Percentiles rank a stretch among this genome's conserved stretches.
Evolutionary conservation across 2,329 filamentous ascomycete species (phyloP).

Genomic region (Fusarium floridanum): DNA sequence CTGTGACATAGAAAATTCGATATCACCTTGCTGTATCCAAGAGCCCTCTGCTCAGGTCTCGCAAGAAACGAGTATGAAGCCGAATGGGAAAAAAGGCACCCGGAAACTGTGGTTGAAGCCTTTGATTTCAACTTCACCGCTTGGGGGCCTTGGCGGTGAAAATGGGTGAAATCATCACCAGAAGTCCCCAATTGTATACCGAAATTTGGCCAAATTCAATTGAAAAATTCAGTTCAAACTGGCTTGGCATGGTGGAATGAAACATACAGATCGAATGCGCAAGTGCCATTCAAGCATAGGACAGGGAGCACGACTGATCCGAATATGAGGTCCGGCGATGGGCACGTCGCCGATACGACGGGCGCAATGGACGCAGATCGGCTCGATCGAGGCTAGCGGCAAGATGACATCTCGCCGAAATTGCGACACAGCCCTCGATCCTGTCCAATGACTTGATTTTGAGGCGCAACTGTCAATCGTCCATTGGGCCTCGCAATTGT

Average conservation of each 20-base stretch:
- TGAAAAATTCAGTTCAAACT: background rate
- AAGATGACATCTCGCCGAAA: background rate
- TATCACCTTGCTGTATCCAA: background rate
- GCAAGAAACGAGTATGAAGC: background rate
- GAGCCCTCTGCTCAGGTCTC: background rate
- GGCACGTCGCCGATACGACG: background rate
- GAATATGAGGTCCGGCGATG: background rate
- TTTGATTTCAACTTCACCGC: background rate
- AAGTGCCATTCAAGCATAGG: background rate
- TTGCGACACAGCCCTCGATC: background rate
- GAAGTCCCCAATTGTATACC: background rate
- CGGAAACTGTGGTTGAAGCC: background rate
- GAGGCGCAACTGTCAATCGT: background rate
- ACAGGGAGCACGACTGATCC: background rate
- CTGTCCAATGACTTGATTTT: background rate
- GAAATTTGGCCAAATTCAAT: background rate
- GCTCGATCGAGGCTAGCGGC: constrained; percentile 14
- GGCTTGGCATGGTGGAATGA: background rate
- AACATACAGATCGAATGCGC: background rate
- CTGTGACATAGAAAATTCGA: background rate
- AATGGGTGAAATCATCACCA: background rate
- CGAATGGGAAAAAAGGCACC: background rate
- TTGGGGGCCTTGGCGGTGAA: background rate
- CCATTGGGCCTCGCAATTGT: background rate
- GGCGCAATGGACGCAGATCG: constrained; percentile 1